These are phyloP conservation scores for Diophrys appendiculata DNA, from an alignment of 73 alveolate genomes.

Conservation along the genomic window DNA sequence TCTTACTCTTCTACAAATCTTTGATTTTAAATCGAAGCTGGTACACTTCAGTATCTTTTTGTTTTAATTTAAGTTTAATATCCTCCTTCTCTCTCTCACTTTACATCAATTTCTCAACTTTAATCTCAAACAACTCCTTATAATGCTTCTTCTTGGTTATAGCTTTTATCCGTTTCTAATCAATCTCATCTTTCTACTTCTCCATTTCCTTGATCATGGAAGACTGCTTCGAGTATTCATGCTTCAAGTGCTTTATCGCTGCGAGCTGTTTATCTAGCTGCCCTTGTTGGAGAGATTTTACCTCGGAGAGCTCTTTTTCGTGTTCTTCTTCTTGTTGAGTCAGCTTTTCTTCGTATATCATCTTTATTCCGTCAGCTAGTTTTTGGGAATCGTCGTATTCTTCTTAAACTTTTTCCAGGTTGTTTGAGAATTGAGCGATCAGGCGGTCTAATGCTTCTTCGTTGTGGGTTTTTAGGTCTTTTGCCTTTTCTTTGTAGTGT, in stretches of 20 bases:
- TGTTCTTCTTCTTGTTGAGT: conserved; percentile 80
- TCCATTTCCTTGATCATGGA: conserved; percentile 45
- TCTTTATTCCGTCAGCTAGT: conserved; percentile 72
- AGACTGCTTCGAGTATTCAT: conserved; percentile 8
- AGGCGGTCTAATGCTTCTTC: conserved; percentile 69
- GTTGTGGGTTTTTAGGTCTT: conserved; percentile 64
- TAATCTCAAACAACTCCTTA: conserved; percentile 44
- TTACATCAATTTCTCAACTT: conserved; percentile 40
- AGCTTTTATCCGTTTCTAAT: conserved; percentile 44
- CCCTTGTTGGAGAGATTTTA: conserved; percentile 47
- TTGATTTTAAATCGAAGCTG: conserved; percentile 71
- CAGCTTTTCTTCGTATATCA: conserved; percentile 75
- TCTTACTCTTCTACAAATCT: conserved; percentile 79
- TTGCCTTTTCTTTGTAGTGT: conserved; percentile 64
- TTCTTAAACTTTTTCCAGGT: conserved; percentile 61
- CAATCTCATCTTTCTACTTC: conserved; percentile 24
- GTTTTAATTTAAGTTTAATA: conserved; percentile 49
- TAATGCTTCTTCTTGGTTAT: conserved; percentile 23
- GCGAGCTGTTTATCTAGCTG: conserved; percentile 30
- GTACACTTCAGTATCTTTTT: conserved; percentile 47
- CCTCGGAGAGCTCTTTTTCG: conserved; percentile 72
- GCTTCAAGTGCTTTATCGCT: conserved; percentile 15
- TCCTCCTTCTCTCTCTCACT: conserved; percentile 42
- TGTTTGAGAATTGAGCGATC: conserved; percentile 51
- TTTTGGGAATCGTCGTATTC: conserved; percentile 72